phyloP scores from a whole-genome alignment of 139 green algal genomes.

The Spirogloea muscicola region DNA sequence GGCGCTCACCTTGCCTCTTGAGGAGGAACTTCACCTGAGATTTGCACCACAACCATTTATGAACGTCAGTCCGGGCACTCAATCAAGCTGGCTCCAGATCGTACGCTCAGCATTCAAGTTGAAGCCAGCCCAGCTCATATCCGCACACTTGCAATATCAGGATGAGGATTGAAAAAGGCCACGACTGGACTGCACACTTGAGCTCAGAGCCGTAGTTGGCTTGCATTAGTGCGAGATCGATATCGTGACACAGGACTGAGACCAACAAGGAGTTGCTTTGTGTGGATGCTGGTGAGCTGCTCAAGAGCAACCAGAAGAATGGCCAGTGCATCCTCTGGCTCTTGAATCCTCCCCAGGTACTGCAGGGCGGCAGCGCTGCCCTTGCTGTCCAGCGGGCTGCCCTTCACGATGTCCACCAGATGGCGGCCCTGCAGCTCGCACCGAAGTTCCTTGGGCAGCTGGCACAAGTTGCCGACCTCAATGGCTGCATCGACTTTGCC shows the following conservation, averaged over 20 bases:
- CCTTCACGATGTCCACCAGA: background rate
- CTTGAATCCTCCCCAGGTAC: constrained; percentile 11
- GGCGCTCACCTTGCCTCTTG: background rate
- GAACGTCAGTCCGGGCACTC: too few species aligned
- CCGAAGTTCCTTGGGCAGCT: background rate
- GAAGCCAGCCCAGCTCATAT: too few species aligned
- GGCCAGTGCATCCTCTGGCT: constrained; percentile 13
- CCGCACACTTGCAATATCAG: too few species aligned
- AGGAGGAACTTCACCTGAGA: constrained; percentile 26
- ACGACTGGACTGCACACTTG: too few species aligned
- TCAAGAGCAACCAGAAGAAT: constrained; percentile 20
- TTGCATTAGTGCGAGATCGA: too few species aligned
- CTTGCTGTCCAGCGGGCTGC: background rate
- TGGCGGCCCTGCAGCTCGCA: constrained; percentile 25
- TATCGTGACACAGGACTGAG: too few species aligned
- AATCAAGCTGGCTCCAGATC: too few species aligned
- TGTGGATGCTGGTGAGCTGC: constrained; percentile 7
- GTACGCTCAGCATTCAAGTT: too few species aligned
- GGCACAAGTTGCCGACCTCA: constrained; percentile 16
- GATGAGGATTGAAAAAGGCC: too few species aligned
- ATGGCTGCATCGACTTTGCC: constrained; percentile 25
- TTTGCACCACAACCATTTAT: background rate
- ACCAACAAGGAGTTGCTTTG: constrained; percentile 35
- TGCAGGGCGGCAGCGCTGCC: constrained; percentile 10
- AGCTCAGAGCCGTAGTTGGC: too few species aligned